phyloP scores from a whole-genome alignment of 2,329 filamentous ascomycete species.

The Diaporthe sp. region DNA sequence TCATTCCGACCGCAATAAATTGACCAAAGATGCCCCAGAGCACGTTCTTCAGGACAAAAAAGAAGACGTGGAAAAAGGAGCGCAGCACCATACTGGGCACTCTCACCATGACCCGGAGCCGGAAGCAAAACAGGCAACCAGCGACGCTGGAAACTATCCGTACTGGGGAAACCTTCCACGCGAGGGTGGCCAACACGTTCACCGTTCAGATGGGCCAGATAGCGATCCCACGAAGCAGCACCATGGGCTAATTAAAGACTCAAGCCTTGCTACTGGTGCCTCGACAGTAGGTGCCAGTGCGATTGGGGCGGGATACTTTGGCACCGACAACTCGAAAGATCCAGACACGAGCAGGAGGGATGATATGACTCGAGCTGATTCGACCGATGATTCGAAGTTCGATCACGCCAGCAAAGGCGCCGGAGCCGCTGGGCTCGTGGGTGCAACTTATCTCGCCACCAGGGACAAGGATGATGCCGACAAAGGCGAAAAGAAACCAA shows the following conservation, averaged over 20 bases:
- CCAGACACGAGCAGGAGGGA: not conserved
- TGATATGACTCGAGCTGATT: not conserved
- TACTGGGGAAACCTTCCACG: slow-evolving; percentile 32
- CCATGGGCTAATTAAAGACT: not conserved
- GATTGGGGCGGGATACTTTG: not conserved
- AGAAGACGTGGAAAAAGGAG: not conserved
- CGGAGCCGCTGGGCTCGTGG: slow-evolving; percentile 4
- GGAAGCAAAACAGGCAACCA: slow-evolving; percentile 30
- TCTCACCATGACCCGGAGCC: slow-evolving; percentile 25
- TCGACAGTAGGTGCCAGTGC: not conserved
- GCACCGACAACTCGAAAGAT: not conserved
- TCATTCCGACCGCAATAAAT: slow-evolving; percentile 16
- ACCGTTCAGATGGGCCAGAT: not conserved
- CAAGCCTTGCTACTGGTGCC: slow-evolving; percentile 15
- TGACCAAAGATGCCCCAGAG: not conserved
- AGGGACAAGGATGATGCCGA: slow-evolving; percentile 7
- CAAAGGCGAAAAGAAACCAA: not conserved
- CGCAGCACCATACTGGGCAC: slow-evolving; percentile 13
- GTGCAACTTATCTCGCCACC: slow-evolving; percentile 9
- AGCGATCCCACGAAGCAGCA: not conserved
- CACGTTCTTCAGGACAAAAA: not conserved
- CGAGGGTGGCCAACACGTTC: not conserved
- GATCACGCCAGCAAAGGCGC: not conserved
- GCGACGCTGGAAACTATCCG: slow-evolving; percentile 33
- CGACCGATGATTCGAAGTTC: not conserved